Evolutionary conservation across 257 asterid species (phyloP), one percentile per base, ranked within the genome.

Genomic region (Plantago major): DNA sequence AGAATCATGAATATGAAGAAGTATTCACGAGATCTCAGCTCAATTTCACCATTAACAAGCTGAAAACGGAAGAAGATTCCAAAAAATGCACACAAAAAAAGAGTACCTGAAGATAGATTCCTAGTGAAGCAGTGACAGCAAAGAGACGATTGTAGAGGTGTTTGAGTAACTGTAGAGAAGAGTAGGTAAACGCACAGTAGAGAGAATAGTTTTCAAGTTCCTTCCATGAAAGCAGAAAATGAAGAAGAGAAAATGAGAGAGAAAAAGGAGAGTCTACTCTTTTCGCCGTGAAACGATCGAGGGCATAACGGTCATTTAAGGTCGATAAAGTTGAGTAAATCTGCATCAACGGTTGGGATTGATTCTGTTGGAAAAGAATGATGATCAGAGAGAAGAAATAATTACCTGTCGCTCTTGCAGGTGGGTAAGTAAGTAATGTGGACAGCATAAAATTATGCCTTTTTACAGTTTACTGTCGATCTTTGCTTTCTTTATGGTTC

Each of bases 151-250:
- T 22, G 26, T 22, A 22, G 26, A 22, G 26, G 26, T 22, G 26
- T 22, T 22, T 43, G 66, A 60, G 69, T 28, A 71, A 67, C 73
- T 68, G 74, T 53, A 67, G 70, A 44, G 18, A 70, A 76, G 50
- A 65, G 69, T 43, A 74, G 76, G 75, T 58, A 60, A 16, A 26
- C 67, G 72, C 71, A 68, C 64, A 67, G 79, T 51, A 70, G 77
- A 66, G 76, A 76, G 76, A 69, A 67, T 12, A 63, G 63, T 74
- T 11, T 16, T 81, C 15, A 78, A 73, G 87, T 68, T 44, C 84
- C 87, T 76, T 81, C 87, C 87, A 81, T 81, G 62, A 71, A 75
- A 68, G 73, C 69, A 71, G 70, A 72, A 72, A 74, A 74, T 54
- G 66, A 64, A 73, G 63, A 70, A 74, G 10, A 4, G 11, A 52